Conservation (phyloP, 805 yeast genomes). For the Grigorovia jiainica region DNA sequence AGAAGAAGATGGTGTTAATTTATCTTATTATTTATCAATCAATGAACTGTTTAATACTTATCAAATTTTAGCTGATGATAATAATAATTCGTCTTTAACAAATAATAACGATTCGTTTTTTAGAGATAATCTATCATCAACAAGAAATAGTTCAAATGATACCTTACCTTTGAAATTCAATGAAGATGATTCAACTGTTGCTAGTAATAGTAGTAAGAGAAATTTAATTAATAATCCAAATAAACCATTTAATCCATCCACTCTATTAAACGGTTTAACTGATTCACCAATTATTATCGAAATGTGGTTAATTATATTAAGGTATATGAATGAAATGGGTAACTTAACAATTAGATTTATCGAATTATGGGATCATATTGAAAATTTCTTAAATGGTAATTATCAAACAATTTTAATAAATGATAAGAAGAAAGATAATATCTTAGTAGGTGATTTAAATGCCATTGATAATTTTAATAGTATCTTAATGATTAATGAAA, state of each 20-base stretch:
- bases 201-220: not conserved
- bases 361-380: slow-evolving; percentile 46
- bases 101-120: not conserved
- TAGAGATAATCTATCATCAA: not conserved
- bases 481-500: slow-evolving; percentile 35
- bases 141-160: not conserved
- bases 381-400: slow-evolving; percentile 42
- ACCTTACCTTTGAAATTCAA: slow-evolving; percentile 8
- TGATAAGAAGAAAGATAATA: slow-evolving; percentile 32
- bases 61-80: not conserved
- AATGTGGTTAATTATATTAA: slow-evolving; percentile 46
- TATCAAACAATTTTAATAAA: slow-evolving; percentile 34
- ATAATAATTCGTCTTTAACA: no score
- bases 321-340: slow-evolving; percentile 34
- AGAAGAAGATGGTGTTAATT: slow-evolving; percentile 24
- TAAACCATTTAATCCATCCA: not conserved
- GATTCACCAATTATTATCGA: slow-evolving; percentile 51
- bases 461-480: slow-evolving; percentile 25
- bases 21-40: slow-evolving; percentile 26
- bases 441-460: slow-evolving; percentile 20
- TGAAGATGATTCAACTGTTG: not conserved
- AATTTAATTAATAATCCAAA: not conserved
- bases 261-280: slow-evolving; percentile 20
- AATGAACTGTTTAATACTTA: slow-evolving; percentile 9
- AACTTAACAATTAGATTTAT: slow-evolving; percentile 33